phyloP scores from a whole-genome alignment of 1,139 yeast genomes.

The Saccharomyces hybrid region DNA sequence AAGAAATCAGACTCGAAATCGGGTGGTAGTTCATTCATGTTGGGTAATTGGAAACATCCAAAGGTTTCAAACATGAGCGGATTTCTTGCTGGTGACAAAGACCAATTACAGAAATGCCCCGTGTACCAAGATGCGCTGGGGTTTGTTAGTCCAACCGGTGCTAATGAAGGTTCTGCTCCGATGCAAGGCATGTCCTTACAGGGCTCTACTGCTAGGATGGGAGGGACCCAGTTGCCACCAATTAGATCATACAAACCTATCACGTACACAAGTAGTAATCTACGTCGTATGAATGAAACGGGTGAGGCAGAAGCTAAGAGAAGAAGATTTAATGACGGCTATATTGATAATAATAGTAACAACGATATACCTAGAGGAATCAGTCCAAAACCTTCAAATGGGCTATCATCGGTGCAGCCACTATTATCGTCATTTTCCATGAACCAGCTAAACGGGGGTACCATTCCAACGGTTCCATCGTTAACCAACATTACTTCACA shows the following conservation, averaged over 20 bases:
- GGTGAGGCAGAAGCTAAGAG: conserved; percentile 18
- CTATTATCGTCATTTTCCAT: background rate
- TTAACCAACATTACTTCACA: conserved; percentile 1
- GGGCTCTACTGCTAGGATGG: conserved; percentile 3
- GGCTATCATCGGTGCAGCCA: background rate
- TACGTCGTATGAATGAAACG: conserved; percentile 20
- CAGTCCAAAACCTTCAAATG: background rate
- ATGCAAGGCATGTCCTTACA: conserved; percentile 3
- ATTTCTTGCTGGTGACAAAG: conserved; percentile 28
- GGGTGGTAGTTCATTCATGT: conserved; percentile 1
- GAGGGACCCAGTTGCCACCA: conserved; percentile 25
- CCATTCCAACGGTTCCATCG: background rate
- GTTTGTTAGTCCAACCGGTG: conserved; percentile 21
- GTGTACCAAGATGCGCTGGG: conserved; percentile 33
- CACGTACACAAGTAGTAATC: conserved; percentile 28
- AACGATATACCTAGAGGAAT: background rate
- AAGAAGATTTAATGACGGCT: conserved; percentile 16
- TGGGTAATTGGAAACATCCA: conserved; percentile 22
- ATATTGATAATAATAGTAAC: background rate
- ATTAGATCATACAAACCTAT: conserved; percentile 30
- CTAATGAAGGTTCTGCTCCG: conserved; percentile 4
- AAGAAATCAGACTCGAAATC: conserved; percentile 9
- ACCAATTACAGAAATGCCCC: conserved; percentile 30
- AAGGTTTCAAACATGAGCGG: conserved; percentile 24
- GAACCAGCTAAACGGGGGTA: background rate